Percentiles rank a stretch among this genome's conserved stretches.
Conservation (phyloP, 2,329 filamentous ascomycete genomes). For the Fusarium sp. region DNA sequence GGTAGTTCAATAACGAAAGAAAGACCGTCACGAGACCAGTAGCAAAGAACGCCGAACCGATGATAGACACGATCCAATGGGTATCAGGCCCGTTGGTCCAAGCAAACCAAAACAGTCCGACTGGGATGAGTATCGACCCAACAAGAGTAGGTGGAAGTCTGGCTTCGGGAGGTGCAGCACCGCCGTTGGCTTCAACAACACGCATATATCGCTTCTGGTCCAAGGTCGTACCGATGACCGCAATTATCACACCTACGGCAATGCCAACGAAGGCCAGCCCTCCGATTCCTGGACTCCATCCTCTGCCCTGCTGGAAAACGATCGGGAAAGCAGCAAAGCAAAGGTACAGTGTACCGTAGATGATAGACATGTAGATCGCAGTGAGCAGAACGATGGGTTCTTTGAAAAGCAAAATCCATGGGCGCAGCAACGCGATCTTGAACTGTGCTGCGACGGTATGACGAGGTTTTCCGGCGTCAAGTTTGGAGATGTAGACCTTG, state of each 20-base stretch:
- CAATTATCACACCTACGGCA: slow-evolving; percentile 71
- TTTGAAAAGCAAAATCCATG: slow-evolving; percentile 73
- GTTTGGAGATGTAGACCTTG: slow-evolving; percentile 66
- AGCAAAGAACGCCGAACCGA: slow-evolving; percentile 63
- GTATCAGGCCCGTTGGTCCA: slow-evolving; percentile 70
- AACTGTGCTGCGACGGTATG: slow-evolving; percentile 62
- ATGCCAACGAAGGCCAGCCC: slow-evolving; percentile 74
- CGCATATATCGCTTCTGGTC: slow-evolving; percentile 67
- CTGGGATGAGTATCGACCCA: slow-evolving; percentile 68
- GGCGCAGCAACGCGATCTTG: slow-evolving; percentile 68
- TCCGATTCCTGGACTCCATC: slow-evolving; percentile 69
- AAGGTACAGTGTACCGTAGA: slow-evolving; percentile 67
- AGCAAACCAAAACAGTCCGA: slow-evolving; percentile 74
- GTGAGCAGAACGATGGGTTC: slow-evolving; percentile 76
- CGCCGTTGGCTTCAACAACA: slow-evolving; percentile 60
- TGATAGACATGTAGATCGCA: slow-evolving; percentile 72
- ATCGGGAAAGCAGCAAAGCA: slow-evolving; percentile 69
- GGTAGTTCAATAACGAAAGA: slow-evolving; percentile 73
- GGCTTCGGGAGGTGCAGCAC: slow-evolving; percentile 72
- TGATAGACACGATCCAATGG: slow-evolving; percentile 67
- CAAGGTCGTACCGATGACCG: slow-evolving; percentile 63
- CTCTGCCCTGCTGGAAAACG: slow-evolving; percentile 69
- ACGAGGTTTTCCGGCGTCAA: slow-evolving; percentile 59
- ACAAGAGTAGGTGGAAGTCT: slow-evolving; percentile 71
- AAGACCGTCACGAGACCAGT: slow-evolving; percentile 73